These are phyloP conservation scores for Trichophyton schoenleinii DNA, from an alignment of 2,329 filamentous ascomycete genomes.

Conservation along the genomic window DNA sequence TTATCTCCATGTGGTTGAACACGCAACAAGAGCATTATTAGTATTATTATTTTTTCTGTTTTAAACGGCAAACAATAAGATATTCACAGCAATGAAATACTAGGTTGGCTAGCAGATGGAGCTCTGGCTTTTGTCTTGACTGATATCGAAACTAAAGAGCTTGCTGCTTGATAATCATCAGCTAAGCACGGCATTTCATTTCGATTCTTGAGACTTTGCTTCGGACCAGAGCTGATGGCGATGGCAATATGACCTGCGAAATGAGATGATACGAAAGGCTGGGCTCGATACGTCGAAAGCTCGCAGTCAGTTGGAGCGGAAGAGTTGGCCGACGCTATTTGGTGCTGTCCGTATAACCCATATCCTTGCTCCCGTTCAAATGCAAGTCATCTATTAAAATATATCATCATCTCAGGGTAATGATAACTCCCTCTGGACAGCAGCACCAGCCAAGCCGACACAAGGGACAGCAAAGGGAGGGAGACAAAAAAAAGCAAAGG, in stretches of 20 bases:
- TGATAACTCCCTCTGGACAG: neutral
- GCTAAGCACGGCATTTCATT: neutral
- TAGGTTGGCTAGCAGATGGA: neutral
- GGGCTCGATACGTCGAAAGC: neutral
- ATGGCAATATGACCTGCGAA: neutral
- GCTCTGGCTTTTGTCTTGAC: neutral
- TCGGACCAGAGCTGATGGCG: neutral
- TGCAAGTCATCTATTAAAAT: slow-evolving; percentile 1
- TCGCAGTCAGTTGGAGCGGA: neutral
- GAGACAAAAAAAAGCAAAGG: neutral
- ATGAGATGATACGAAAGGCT: neutral
- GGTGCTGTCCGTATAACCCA: neutral
- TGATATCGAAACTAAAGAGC: neutral
- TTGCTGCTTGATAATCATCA: slow-evolving; percentile 3
- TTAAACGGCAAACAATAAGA: too few relatives aligned
- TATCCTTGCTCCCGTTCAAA: neutral
- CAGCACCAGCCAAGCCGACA: neutral
- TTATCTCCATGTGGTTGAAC: neutral
- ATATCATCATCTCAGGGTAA: neutral
- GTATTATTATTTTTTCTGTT: too few relatives aligned
- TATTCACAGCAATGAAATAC: neutral
- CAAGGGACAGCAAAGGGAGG: neutral
- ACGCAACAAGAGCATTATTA: neutral
- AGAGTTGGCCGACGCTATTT: slow-evolving; percentile 2
- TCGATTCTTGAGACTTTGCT: neutral